These are phyloP conservation scores for Whalleya microplaca DNA, from an alignment of 2,329 filamentous ascomycete species.

Conservation along the genomic window DNA sequence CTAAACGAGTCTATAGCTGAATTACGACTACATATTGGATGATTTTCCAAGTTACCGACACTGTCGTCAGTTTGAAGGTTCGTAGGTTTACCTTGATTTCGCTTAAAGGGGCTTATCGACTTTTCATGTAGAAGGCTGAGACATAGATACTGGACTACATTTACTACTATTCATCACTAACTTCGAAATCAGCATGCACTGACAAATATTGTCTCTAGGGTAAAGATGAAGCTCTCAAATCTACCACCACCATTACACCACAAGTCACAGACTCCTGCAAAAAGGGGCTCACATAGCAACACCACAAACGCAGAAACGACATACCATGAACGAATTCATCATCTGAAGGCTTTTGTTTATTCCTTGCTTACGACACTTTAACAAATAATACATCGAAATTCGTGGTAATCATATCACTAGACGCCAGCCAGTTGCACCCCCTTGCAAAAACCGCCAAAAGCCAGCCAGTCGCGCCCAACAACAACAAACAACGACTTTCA, in stretches of 20 bases:
- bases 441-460: not conserved
- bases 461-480: too few species aligned
- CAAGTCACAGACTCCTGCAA: too few species aligned
- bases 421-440: constrained; percentile 1
- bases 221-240: not conserved
- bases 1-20: too few species aligned
- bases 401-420: constrained; percentile 15
- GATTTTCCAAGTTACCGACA: too few species aligned
- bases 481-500: constrained; percentile 16
- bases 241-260: not conserved
- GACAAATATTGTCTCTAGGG: not conserved
- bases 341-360: constrained; percentile 5
- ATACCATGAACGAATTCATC: not conserved
- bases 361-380: constrained; percentile 5
- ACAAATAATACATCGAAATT: constrained; percentile 5
- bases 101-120: too few species aligned
- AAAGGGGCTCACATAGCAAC: too few species aligned
- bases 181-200: not conserved
- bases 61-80: too few species aligned
- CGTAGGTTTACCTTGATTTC: too few species aligned
- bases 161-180: too few species aligned
- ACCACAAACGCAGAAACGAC: not conserved
- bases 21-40: too few species aligned
- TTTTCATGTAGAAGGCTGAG: too few species aligned
- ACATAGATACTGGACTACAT: too few species aligned